These are phyloP conservation scores for Gossypium sturtianum DNA, from an alignment of 345 rosid genomes.

Conservation along the genomic window DNA sequence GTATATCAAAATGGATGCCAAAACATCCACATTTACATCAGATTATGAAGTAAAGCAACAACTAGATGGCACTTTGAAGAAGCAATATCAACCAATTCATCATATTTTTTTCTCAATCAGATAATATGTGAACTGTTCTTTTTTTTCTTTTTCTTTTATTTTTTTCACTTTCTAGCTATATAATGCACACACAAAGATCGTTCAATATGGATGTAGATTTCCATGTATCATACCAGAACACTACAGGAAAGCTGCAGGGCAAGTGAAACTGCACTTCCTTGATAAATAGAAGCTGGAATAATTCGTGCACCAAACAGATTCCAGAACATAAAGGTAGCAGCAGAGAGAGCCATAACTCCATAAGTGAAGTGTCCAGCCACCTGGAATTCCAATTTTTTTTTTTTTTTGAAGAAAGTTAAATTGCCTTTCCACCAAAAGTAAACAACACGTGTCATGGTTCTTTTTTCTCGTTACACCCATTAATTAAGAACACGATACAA, in stretches of 20 bases:
- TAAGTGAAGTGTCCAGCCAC: constrained; percentile 93
- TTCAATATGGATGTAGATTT: constrained; percentile 1
- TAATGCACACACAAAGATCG: neutral
- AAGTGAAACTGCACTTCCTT: constrained; percentile 74
- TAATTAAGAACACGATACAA: neutral
- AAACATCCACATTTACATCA: neutral
- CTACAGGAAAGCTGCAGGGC: constrained; percentile 96
- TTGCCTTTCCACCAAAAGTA: neutral
- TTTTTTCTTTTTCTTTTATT: too few relatives aligned
- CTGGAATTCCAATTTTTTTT: constrained; percentile 30
- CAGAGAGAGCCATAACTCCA: constrained; percentile 96
- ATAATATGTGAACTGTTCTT: neutral
- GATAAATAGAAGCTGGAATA: constrained; percentile 52
- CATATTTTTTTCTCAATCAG: neutral
- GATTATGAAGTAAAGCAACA: neutral
- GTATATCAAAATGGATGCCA: neutral
- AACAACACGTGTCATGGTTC: neutral
- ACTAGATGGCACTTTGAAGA: neutral
- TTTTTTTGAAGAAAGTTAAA: neutral
- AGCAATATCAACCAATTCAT: neutral
- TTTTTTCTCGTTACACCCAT: neutral
- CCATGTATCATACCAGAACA: constrained; percentile 61
- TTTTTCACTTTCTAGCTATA: neutral
- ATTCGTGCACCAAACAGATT: constrained; percentile 61
- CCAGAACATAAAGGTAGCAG: constrained; percentile 92